A percentile compares a stretch with the other conserved stretches of the same genome.
These are phyloP conservation scores for Pythium graminicola DNA, from an alignment of 352 stramenopile species.

Conservation along the genomic window DNA sequence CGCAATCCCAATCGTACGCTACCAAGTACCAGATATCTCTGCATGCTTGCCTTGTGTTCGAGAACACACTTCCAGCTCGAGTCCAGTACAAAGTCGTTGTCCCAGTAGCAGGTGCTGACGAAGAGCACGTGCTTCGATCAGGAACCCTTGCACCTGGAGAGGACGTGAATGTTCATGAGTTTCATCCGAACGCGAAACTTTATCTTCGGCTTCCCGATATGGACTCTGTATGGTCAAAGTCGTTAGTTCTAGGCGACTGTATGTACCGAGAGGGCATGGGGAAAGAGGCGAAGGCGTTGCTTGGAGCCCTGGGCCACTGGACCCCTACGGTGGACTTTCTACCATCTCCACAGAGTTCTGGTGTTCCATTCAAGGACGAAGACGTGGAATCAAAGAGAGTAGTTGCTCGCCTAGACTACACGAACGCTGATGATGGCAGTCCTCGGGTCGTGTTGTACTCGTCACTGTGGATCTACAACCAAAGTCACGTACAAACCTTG, in stretches of 20 bases:
- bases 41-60: constrained; percentile 78
- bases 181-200: constrained; percentile 66
- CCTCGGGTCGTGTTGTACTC: constrained; percentile 77
- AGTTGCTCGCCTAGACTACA: constrained; percentile 77
- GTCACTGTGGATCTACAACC: constrained; percentile 88
- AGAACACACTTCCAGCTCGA: constrained; percentile 82
- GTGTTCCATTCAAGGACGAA: constrained; percentile 61
- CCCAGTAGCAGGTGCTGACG: constrained; percentile 11
- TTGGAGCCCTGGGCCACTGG: constrained; percentile 45
- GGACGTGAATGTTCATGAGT: constrained; percentile 78
- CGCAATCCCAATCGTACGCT: constrained; percentile 64
- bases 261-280: constrained; percentile 78
- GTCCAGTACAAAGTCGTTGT: constrained; percentile 76
- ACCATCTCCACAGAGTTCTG: constrained; percentile 40
- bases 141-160: constrained; percentile 77
- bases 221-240: constrained; percentile 76
- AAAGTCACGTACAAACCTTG: constrained; percentile 77
- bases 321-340: constrained; percentile 71
- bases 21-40: constrained; percentile 86
- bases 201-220: constrained; percentile 75
- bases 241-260: constrained; percentile 67
- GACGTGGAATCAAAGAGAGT: constrained; percentile 59
- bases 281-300: constrained; percentile 51
- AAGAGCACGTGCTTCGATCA: constrained; percentile 36
- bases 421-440: constrained; percentile 70